phyloP scores from a whole-genome alignment of 164 flowering plant species.

The Vitis amurensis region DNA sequence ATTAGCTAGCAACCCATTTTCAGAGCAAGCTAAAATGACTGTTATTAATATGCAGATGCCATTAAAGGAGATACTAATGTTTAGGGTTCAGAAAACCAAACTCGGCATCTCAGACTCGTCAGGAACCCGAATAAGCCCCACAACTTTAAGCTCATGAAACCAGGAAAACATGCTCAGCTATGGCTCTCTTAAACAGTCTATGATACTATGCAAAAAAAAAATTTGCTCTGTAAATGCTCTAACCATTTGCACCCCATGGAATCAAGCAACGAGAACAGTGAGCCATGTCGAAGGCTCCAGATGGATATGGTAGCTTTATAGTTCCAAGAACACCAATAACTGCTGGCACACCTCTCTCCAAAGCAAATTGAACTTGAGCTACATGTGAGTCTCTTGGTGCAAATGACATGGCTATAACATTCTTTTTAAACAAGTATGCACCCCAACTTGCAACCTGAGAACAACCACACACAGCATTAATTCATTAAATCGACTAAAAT shows the following conservation, averaged over 20 bases:
- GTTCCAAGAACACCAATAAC: conserved; percentile 55
- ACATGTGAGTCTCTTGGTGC: conserved; percentile 61
- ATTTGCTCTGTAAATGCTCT: conserved; percentile 4
- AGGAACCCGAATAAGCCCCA: not conserved
- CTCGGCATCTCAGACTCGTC: not conserved
- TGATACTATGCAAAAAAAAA: no score
- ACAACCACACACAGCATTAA: not conserved
- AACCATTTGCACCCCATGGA: conserved; percentile 53
- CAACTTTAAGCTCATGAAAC: not conserved
- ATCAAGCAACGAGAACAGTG: conserved; percentile 54
- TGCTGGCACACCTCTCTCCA: conserved; percentile 58
- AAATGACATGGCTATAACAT: conserved; percentile 56
- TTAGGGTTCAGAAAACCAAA: not conserved
- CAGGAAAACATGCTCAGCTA: not conserved
- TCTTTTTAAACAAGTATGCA: conserved; percentile 47
- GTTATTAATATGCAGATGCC: not conserved
- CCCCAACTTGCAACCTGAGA: conserved; percentile 51
- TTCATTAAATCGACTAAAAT: not conserved
- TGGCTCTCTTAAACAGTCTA: not conserved
- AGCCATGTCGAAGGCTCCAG: conserved; percentile 52
- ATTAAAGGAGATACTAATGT: not conserved
- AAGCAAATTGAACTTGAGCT: conserved; percentile 53
- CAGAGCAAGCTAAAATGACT: not conserved
- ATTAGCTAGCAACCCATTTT: not conserved
- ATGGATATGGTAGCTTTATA: conserved; percentile 47